Percentiles rank a stretch among this genome's conserved stretches.
phyloP scores from a whole-genome alignment of 768 basidiomycete species.

The Phlebiopsis gigantea region DNA sequence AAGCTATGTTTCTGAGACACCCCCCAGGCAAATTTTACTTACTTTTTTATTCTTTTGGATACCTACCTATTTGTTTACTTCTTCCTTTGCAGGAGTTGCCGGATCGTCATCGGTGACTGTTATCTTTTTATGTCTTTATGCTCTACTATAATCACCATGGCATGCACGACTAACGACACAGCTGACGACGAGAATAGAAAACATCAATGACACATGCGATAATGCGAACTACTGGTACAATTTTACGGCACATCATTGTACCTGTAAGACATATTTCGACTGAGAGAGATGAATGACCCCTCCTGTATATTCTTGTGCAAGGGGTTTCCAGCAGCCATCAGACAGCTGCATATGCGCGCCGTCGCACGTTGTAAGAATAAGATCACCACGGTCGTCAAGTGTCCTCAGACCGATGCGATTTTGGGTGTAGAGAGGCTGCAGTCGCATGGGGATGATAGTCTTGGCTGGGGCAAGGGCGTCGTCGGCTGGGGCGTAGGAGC shows the following conservation, averaged over 20 bases:
- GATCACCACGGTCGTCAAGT: conserved; percentile 60
- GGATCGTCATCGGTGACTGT: background rate
- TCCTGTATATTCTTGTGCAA: conserved; percentile 27
- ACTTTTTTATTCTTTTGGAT: background rate
- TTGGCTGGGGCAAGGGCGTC: conserved; percentile 20
- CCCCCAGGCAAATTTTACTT: background rate
- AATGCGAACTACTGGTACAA: background rate
- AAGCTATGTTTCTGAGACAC: background rate
- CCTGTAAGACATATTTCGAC: background rate
- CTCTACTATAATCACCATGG: background rate
- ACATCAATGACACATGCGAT: too few species aligned
- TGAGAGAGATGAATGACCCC: conserved; percentile 5
- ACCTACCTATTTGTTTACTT: background rate
- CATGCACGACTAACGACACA: background rate
- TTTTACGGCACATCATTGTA: background rate
- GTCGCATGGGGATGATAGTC: conserved; percentile 61
- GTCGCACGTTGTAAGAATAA: conserved; percentile 58
- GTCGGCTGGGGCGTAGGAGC: conserved; percentile 48
- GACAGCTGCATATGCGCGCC: conserved; percentile 74
- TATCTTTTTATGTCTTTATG: conserved; percentile 1
- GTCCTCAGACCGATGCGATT: conserved; percentile 78
- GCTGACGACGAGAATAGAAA: background rate
- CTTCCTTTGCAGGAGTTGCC: too few species aligned
- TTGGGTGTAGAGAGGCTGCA: conserved; percentile 66
- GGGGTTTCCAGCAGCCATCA: conserved; percentile 27